phyloP scores from a whole-genome alignment of 1,284 basidiomycete species.

The Trametes polyzona region DNA sequence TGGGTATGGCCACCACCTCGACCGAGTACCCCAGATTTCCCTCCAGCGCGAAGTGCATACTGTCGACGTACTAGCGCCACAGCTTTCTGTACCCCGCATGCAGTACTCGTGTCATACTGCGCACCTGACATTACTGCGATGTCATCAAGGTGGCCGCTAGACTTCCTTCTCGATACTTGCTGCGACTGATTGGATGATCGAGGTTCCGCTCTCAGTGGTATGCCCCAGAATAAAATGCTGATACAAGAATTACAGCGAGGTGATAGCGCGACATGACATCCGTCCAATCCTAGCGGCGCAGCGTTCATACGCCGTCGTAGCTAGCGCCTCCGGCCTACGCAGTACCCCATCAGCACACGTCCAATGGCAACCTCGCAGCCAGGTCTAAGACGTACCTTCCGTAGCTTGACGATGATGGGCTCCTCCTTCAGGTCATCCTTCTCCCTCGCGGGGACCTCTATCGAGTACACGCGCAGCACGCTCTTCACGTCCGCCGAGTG shows the following conservation, averaged over 20 bases:
- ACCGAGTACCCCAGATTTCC: no score
- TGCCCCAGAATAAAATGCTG: slow-evolving; percentile 10
- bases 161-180: neutral
- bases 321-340: slow-evolving; percentile 77
- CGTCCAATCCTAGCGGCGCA: neutral
- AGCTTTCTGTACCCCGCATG: no score
- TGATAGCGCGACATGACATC: slow-evolving; percentile 12
- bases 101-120: no score
- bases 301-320: slow-evolving; percentile 72
- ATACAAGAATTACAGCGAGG: slow-evolving; percentile 22
- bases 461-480: slow-evolving; percentile 78
- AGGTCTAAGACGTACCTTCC: slow-evolving; percentile 59
- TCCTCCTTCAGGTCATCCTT: slow-evolving; percentile 85
- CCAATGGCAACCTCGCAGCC: slow-evolving; percentile 1
- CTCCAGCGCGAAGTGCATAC: no score
- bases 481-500: slow-evolving; percentile 86
- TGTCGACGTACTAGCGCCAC: no score
- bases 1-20: no score
- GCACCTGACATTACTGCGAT: no score
- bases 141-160: no score
- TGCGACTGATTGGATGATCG: neutral
- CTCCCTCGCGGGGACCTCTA: slow-evolving; percentile 84
- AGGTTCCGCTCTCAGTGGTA: neutral
- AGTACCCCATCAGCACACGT: neutral
- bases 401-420: slow-evolving; percentile 68